Conservation (phyloP, 164 flowering plant genomes). For the Platanus orientalis region DNA sequence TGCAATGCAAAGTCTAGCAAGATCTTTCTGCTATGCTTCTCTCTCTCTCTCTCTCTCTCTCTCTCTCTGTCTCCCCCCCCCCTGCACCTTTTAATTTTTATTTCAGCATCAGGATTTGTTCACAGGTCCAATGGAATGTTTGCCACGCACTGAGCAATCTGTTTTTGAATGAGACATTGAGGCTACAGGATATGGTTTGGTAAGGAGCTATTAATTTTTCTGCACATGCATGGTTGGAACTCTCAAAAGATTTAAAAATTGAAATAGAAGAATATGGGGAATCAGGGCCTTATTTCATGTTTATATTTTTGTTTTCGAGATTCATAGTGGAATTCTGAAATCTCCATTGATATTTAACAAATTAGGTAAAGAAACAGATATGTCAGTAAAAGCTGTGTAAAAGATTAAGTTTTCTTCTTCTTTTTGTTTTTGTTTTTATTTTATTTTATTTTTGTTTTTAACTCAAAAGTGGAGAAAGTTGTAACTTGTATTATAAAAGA, state of each 20-base stretch:
- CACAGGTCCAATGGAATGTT: constrained; percentile 97
- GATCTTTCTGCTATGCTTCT: not conserved
- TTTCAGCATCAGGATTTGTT: constrained; percentile 11
- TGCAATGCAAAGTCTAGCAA: not conserved
- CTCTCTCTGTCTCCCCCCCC: too few species aligned
- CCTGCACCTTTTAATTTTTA: too few species aligned
- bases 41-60: too few species aligned
- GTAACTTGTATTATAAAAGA: too few species aligned
- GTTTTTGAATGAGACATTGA: constrained; percentile 69
- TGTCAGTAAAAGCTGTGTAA: too few species aligned
- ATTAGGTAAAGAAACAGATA: not conserved
- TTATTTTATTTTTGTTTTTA: too few species aligned
- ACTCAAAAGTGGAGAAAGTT: too few species aligned
- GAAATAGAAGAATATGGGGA: not conserved
- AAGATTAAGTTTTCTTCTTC: too few species aligned
- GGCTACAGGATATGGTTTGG: constrained; percentile 69
- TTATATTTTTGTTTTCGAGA: not conserved
- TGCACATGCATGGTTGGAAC: constrained; percentile 1
- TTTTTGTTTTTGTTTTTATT: too few species aligned
- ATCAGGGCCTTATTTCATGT: not conserved
- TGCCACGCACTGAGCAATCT: constrained; percentile 94
- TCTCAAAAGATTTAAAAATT: not conserved
- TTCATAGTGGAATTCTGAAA: not conserved
- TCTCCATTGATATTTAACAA: not conserved
- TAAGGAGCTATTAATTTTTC: constrained; percentile 22